Evolutionary conservation across 2,329 filamentous ascomycete genomes (phyloP).

Genomic region (Cladosporium sp.): DNA sequence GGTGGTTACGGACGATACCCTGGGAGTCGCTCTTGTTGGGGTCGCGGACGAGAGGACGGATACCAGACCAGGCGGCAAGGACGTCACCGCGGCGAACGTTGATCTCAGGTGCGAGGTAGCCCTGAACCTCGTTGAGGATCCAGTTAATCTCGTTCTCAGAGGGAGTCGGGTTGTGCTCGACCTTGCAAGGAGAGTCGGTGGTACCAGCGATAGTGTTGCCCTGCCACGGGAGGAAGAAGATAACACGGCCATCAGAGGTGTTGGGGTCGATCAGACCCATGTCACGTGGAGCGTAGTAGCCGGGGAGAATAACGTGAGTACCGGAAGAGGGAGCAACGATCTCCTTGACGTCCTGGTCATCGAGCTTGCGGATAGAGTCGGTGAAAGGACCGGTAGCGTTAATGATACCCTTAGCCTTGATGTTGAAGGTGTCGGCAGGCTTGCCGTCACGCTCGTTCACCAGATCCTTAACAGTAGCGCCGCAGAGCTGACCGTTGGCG

Average conservation of each 20-base stretch:
- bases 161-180: conserved; percentile 68
- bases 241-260: conserved; percentile 82
- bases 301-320: conserved; percentile 80
- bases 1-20: conserved; percentile 80
- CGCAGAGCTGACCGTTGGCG: conserved; percentile 64
- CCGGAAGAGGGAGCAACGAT: conserved; percentile 83
- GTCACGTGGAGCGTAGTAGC: conserved; percentile 77
- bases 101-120: conserved; percentile 79
- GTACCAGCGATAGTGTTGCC: conserved; percentile 89
- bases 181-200: conserved; percentile 71
- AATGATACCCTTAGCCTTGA: conserved; percentile 75
- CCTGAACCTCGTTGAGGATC: conserved; percentile 78
- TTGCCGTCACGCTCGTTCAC: conserved; percentile 62
- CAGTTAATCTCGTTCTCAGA: conserved; percentile 81
- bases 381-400: conserved; percentile 88
- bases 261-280: conserved; percentile 86
- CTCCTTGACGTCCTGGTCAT: conserved; percentile 65
- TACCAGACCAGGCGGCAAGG: conserved; percentile 85
- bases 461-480: conserved; percentile 67
- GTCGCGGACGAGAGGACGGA: conserved; percentile 79
- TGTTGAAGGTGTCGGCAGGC: conserved; percentile 58
- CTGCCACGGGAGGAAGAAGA: conserved; percentile 92
- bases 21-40: conserved; percentile 81
- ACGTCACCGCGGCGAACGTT: conserved; percentile 80
- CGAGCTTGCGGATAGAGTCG: conserved; percentile 79